phyloP scores from a whole-genome alignment of 768 basidiomycete species.

The Lactarius sp. region DNA sequence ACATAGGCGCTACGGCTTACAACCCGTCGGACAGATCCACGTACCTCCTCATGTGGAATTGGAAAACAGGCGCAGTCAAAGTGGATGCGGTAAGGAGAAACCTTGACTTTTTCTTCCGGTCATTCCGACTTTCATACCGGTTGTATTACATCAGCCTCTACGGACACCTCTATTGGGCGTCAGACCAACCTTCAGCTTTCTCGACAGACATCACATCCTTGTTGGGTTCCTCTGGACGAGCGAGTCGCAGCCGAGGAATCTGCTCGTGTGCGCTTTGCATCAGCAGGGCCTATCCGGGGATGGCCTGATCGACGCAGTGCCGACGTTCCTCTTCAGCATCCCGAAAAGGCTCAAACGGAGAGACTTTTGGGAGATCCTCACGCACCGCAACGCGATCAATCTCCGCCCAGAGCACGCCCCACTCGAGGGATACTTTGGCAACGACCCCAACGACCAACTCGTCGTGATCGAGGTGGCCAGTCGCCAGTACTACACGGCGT shows the following conservation, averaged over 20 bases:
- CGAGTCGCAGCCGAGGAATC: neutral
- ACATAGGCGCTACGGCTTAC: neutral
- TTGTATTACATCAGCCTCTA: neutral
- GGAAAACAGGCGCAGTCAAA: constrained; percentile 4
- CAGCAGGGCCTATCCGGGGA: neutral
- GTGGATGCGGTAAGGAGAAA: neutral
- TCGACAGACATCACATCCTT: constrained; percentile 6
- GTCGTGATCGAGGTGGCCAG: constrained; percentile 7
- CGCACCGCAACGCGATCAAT: neutral
- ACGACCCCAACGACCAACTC: constrained; percentile 1
- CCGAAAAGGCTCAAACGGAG: neutral
- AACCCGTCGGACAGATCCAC: neutral
- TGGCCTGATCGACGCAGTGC: neutral
- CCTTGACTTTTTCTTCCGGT: neutral
- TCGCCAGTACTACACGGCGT: neutral
- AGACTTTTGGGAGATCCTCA: constrained; percentile 1
- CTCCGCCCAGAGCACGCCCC: neutral
- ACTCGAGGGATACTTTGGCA: neutral
- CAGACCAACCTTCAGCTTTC: constrained; percentile 4
- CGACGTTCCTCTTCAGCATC: neutral
- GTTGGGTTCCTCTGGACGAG: neutral
- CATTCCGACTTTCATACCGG: neutral
- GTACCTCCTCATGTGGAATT: constrained; percentile 3
- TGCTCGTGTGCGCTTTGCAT: constrained; percentile 7
- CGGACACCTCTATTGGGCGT: neutral